phyloP scores from a whole-genome alignment of 495 filamentous ascomycete genomes.

The Daldinia caldariorum region DNA sequence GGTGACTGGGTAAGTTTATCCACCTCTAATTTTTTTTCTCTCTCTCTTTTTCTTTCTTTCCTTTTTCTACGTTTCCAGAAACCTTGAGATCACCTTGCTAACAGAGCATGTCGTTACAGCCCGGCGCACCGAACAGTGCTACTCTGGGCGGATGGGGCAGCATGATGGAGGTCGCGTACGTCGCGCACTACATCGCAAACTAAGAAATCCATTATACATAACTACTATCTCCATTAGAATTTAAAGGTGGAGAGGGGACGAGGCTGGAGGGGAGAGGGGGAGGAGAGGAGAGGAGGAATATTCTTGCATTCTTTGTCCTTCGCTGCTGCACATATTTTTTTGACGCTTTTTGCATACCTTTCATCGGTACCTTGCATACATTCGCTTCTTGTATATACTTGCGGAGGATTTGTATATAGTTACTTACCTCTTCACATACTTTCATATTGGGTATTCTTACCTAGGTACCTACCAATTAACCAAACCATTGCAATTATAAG shows the following conservation, averaged over 20 bases:
- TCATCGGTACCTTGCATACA: neutral
- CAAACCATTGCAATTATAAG: no score
- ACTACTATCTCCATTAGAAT: neutral
- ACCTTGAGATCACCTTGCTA: constrained; percentile 2
- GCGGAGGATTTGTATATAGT: constrained; percentile 13
- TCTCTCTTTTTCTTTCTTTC: constrained; percentile 6
- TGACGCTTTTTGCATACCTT: constrained; percentile 28
- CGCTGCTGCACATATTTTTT: constrained; percentile 34
- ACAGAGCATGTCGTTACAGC: constrained; percentile 40
- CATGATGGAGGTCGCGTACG: constrained; percentile 61
- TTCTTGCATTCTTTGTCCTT: constrained; percentile 37
- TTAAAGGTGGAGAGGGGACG: constrained; percentile 4
- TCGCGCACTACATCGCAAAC: constrained; percentile 50
- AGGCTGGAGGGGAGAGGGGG: constrained; percentile 12
- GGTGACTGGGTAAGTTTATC: constrained; percentile 56
- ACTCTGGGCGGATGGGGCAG: constrained; percentile 54
- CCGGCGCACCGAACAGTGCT: constrained; percentile 51
- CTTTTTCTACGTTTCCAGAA: neutral
- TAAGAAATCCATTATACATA: neutral
- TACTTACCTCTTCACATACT: neutral
- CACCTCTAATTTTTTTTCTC: neutral
- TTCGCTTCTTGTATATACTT: constrained; percentile 48
- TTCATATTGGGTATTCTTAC: neutral
- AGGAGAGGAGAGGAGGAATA: constrained; percentile 22
- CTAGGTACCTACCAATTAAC: neutral